Evolutionary conservation across 371 early-diverging fungal genomes (phyloP), one percentile per base, ranked within the genome.

Genomic region (Mortierella sp.): DNA sequence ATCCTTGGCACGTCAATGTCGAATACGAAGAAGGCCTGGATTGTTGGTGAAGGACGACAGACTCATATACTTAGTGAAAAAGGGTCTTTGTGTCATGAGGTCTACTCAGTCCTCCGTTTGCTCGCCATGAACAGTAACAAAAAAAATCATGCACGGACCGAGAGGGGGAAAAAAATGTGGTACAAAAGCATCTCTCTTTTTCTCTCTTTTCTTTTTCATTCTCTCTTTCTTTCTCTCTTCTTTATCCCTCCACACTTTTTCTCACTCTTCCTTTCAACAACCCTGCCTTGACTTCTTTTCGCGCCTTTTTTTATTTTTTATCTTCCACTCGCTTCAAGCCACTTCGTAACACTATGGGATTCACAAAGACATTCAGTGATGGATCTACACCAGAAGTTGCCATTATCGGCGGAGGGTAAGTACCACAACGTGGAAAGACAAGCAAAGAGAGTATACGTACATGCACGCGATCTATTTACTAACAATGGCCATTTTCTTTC

Each of bases 331-430:
- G 50, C 55, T n/a, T 24, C 34, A 60, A 57, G 24, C 57, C 28
- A 28, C 63, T 13, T 63, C 21, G 42, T 21, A 19, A n/a, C 55
- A n/a, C 8, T 55, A 83, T 84, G 84, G 72, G 48, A 34, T 45
- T 81, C 24, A 81, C 77, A 74, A 76, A 76, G 44, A 81, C 84
- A 6, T 84, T 70, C 65, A 16, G 44, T 7, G 81, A 84, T 26
- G 79, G 79, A 6, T 73, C 81, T 9, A 84, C 81, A 2, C 84
- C 84, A 13, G 70, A 70, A 13, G 52, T 84, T 38, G 84, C 84
- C 47, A 84, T 84, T 57, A 76, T 84, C 21, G 84, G 81, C 26
- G 79, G 81, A 70, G 84, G 84, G 84, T 84, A 78, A 72, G 21
- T 10, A 13, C 0, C 13, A 5, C 47, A 31, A 24, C 9, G 16